Percentiles rank a stretch among this genome's conserved stretches.
Evolutionary conservation across 805 yeast species (phyloP).

Genomic region (Saccharomycopsis vini): DNA sequence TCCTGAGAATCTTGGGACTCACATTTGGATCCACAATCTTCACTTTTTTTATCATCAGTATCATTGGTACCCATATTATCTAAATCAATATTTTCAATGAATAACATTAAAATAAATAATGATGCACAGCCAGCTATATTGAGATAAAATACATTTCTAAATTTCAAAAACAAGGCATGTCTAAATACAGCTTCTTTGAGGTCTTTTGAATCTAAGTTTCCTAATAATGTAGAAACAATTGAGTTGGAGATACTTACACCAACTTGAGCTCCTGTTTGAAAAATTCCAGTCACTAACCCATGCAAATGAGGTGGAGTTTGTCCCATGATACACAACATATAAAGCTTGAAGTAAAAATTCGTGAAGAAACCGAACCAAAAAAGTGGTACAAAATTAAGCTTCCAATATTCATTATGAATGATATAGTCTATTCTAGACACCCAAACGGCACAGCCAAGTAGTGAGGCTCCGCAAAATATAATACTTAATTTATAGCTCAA

Average conservation of each 20-base stretch:
- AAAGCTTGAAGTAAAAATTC: constrained; percentile 29
- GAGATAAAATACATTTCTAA: background rate
- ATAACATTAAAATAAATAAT: background rate
- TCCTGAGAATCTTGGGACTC: no score
- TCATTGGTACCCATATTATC: no score
- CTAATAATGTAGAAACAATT: constrained; percentile 23
- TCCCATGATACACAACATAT: constrained; percentile 25
- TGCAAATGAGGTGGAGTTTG: constrained; percentile 31
- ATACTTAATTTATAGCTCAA: constrained; percentile 1
- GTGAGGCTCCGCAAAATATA: background rate
- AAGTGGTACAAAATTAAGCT: constrained; percentile 10
- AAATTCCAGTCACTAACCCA: constrained; percentile 32
- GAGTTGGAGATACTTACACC: constrained; percentile 27
- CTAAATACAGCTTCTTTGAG: background rate
- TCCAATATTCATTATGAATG: constrained; percentile 11
- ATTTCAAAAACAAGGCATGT: background rate
- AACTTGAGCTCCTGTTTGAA: constrained; percentile 30
- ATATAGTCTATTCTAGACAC: constrained; percentile 7
- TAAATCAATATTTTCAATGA: background rate
- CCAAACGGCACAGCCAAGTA: constrained; percentile 18
- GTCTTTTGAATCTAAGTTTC: constrained; percentile 18
- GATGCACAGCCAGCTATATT: background rate
- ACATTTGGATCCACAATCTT: no score
- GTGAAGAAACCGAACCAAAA: constrained; percentile 23
- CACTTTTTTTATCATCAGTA: no score